Conservation (phyloP, 768 basidiomycete species). For the Neoboletus brunneissimus region DNA sequence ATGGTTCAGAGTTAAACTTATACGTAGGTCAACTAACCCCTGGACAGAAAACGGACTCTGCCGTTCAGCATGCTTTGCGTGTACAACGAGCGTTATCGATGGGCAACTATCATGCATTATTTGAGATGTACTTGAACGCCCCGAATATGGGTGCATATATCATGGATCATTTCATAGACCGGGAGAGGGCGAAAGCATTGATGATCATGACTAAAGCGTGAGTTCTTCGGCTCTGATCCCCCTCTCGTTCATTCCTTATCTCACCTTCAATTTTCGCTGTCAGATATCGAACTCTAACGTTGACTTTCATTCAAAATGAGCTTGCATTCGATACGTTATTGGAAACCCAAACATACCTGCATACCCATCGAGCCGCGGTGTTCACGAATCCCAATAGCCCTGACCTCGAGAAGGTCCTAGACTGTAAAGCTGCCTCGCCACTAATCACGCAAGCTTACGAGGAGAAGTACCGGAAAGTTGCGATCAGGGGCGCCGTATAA, state of each 20-base stretch:
- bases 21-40: conserved; percentile 97
- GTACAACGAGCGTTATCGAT: conserved; percentile 88
- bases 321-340: conserved; percentile 76
- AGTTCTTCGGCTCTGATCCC: conserved; percentile 32
- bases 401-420: conserved; percentile 63
- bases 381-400: conserved; percentile 63
- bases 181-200: conserved; percentile 84
- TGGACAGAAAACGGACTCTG: conserved; percentile 76
- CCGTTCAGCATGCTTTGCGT: conserved; percentile 83
- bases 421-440: conserved; percentile 62
- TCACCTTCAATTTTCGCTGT: neutral
- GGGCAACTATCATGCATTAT: conserved; percentile 93
- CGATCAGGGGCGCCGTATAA: conserved; percentile 91
- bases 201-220: conserved; percentile 93
- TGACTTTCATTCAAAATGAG: conserved; percentile 74
- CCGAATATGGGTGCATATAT: conserved; percentile 99
- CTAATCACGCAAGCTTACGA: conserved; percentile 65
- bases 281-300: conserved; percentile 81
- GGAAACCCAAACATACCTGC: conserved; percentile 67
- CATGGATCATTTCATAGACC: conserved; percentile 96
- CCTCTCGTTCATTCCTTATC: neutral
- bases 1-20: conserved; percentile 78
- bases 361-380: conserved; percentile 60
- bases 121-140: conserved; percentile 76
- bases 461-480: conserved; percentile 81